Percentiles rank a stretch among this genome's conserved stretches.
Conservation (phyloP, 2,329 filamentous ascomycete genomes). For the Seiridium unicorne region DNA sequence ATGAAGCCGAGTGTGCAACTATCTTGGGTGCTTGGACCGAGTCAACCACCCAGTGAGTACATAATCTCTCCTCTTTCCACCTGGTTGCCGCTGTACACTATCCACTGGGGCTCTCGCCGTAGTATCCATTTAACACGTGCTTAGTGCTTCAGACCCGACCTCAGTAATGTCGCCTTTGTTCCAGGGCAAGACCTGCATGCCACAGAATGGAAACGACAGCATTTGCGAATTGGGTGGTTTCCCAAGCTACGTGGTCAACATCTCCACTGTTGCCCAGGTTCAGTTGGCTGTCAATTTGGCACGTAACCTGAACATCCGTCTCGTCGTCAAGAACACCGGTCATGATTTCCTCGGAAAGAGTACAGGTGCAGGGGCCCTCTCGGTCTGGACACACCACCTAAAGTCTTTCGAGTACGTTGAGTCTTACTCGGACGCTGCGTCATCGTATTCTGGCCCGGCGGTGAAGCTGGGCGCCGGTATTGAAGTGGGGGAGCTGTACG, state of each 20-base stretch:
- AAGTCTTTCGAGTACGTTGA: slow-evolving; percentile 18
- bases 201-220: slow-evolving; percentile 17
- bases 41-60: too few relatives aligned
- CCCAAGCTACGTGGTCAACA: slow-evolving; percentile 34
- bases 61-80: too few relatives aligned
- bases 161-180: slow-evolving; percentile 34
- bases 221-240: slow-evolving; percentile 33
- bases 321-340: slow-evolving; percentile 45
- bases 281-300: slow-evolving; percentile 33
- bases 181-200: slow-evolving; percentile 35
- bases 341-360: slow-evolving; percentile 31
- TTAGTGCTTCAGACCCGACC: background rate
- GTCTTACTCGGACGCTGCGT: slow-evolving; percentile 13
- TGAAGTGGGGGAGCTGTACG: slow-evolving; percentile 49
- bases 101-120: slow-evolving; percentile 26
- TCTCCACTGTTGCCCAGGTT: slow-evolving; percentile 31
- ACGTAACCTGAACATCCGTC: slow-evolving; percentile 30
- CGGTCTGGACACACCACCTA: slow-evolving; percentile 31
- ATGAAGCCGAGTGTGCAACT: slow-evolving; percentile 24
- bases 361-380: slow-evolving; percentile 34
- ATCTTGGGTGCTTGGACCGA: too few relatives aligned
- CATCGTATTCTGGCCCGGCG: slow-evolving; percentile 34
- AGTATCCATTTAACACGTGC: slow-evolving; percentile 21
- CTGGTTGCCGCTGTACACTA: slow-evolving; percentile 7
- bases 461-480: slow-evolving; percentile 56